These are phyloP conservation scores for Dactylis glomerata DNA, from an alignment of 176 grass and related monocot species.

Conservation along the genomic window DNA sequence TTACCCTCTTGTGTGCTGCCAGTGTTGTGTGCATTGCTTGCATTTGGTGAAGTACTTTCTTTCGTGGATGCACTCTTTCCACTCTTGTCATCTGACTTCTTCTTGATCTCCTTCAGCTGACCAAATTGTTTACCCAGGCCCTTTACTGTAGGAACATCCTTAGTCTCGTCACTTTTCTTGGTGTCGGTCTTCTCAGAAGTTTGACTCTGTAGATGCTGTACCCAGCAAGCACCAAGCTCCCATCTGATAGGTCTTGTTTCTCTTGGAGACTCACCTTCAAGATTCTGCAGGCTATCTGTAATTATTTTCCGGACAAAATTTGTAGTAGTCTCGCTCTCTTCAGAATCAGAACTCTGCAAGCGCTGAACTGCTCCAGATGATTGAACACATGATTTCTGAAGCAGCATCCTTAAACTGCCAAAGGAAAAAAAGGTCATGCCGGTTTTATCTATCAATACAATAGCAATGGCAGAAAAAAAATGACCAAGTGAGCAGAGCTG, in stretches of 20 bases:
- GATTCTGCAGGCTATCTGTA: slow-evolving; percentile 68
- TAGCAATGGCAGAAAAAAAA: not conserved
- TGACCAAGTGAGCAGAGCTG: not conserved
- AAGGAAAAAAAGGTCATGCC: not conserved
- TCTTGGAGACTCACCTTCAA: slow-evolving; percentile 62
- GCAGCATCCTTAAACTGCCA: slow-evolving; percentile 93
- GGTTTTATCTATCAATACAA: slow-evolving; percentile 22
- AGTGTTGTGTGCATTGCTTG: slow-evolving; percentile 29
- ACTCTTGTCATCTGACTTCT: slow-evolving; percentile 80
- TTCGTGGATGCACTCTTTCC: slow-evolving; percentile 41
- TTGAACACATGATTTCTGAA: slow-evolving; percentile 56
- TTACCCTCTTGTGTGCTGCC: slow-evolving; percentile 54
- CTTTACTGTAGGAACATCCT: slow-evolving; percentile 79
- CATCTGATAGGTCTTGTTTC: slow-evolving; percentile 75
- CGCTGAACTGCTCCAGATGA: slow-evolving; percentile 50
- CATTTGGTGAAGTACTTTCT: slow-evolving; percentile 37
- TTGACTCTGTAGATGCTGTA: slow-evolving; percentile 91
- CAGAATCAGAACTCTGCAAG: slow-evolving; percentile 39
- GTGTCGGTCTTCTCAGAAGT: slow-evolving; percentile 65
- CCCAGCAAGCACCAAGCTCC: slow-evolving; percentile 99
- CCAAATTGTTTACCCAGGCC: slow-evolving; percentile 97
- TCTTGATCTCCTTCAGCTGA: slow-evolving; percentile 90
- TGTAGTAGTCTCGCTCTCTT: slow-evolving; percentile 41
- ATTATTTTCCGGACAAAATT: slow-evolving; percentile 65
- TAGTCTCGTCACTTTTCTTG: slow-evolving; percentile 70